Conservation (phyloP, 2,329 filamentous ascomycete species). For the Proliferodiscus dingleyae region DNA sequence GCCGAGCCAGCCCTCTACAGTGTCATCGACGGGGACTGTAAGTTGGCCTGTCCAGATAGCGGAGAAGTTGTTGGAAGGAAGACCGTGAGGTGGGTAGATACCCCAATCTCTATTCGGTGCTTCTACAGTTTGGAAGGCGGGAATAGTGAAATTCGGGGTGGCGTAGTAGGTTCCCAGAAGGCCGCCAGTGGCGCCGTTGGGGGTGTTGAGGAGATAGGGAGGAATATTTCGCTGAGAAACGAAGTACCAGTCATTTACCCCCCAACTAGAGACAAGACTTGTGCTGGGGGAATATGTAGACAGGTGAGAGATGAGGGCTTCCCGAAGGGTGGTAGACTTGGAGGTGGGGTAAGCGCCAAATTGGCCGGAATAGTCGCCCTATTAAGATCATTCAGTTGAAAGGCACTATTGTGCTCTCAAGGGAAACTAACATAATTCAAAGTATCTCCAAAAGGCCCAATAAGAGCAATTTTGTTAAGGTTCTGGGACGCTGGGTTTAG, state of each 20-base stretch:
- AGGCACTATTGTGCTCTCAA: no score
- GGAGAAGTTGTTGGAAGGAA: slow-evolving; percentile 42
- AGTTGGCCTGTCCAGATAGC: slow-evolving; percentile 39
- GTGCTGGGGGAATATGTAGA: slow-evolving; percentile 23
- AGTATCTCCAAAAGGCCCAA: slow-evolving; percentile 38
- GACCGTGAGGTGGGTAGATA: slow-evolving; percentile 38
- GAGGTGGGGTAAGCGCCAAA: slow-evolving; percentile 38
- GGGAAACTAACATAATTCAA: slow-evolving; percentile 33
- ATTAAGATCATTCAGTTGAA: background rate
- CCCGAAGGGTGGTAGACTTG: slow-evolving; percentile 36
- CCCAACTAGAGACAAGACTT: slow-evolving; percentile 38
- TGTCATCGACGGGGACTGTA: slow-evolving; percentile 34
- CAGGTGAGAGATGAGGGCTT: slow-evolving; percentile 33
- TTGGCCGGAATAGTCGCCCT: slow-evolving; percentile 39
- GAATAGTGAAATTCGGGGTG: slow-evolving; percentile 35
- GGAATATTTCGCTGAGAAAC: slow-evolving; percentile 41
- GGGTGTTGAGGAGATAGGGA: slow-evolving; percentile 35
- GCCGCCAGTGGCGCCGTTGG: slow-evolving; percentile 34
- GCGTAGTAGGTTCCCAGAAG: slow-evolving; percentile 39
- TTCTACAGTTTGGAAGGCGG: slow-evolving; percentile 31
- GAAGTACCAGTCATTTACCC: slow-evolving; percentile 40
- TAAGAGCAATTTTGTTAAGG: slow-evolving; percentile 35
- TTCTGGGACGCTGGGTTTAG: slow-evolving; percentile 28
- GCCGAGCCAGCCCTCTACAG: slow-evolving; percentile 40
- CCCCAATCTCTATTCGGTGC: slow-evolving; percentile 40